phyloP scores from a whole-genome alignment of 768 basidiomycete species.

The Saitozyma podzolica region DNA sequence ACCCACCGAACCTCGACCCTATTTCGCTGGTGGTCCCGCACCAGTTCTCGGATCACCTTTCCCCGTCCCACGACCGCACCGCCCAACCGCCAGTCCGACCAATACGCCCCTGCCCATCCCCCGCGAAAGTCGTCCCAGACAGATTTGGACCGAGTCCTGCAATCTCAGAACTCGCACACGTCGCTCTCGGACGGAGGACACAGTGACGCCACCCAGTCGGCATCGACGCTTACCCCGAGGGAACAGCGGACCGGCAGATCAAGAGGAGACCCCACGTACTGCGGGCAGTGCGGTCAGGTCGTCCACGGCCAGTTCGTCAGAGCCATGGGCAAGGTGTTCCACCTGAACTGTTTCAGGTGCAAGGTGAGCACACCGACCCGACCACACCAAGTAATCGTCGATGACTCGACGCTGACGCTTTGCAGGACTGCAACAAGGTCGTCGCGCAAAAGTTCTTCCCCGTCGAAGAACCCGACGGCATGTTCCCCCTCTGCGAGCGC shows the following conservation, averaged over 20 bases:
- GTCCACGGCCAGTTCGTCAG: slow-evolving; percentile 96
- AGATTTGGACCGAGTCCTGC: neutral
- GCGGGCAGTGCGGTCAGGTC: slow-evolving; percentile 53
- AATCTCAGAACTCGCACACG: neutral
- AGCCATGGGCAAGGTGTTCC: slow-evolving; percentile 88
- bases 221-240: neutral
- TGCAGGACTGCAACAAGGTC: slow-evolving; percentile 89
- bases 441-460: slow-evolving; percentile 99
- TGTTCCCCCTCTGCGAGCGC: slow-evolving; percentile 96
- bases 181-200: neutral
- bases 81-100: no score
- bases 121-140: neutral
- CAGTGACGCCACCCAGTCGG: neutral
- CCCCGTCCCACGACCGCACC: no score
- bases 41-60: no score
- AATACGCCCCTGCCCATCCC: neutral
- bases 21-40: no score
- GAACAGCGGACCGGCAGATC: slow-evolving; percentile 14
- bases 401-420: slow-evolving; percentile 1
- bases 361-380: slow-evolving; percentile 59
- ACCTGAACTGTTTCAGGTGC: slow-evolving; percentile 98
- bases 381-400: neutral
- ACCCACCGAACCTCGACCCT: no score
- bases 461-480: slow-evolving; percentile 82
- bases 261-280: slow-evolving; percentile 34